Base-by-base conservation (phyloP, 1,284 basidiomycete species). In the Ganoderma meredithae region DNA sequence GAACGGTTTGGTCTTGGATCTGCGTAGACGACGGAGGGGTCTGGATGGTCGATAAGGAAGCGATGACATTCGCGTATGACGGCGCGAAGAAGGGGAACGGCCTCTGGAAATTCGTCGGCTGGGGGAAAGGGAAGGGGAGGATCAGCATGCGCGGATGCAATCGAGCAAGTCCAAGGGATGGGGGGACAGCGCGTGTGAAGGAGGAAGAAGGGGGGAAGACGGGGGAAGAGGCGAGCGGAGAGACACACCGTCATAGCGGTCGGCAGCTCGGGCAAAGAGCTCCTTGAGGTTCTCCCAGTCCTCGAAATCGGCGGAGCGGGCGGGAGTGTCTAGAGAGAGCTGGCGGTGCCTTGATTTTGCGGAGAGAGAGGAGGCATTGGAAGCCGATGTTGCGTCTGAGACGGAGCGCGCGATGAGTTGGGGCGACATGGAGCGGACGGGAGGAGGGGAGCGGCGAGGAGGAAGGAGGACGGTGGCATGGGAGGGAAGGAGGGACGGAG, bases 211-310 rank as follows among this genome's bases (percentile, higher is more conserved):
- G 56, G 66, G 49, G 40, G 33, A 52, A 55, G 25, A 19, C 25
- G 36, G n/a, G 43, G 27, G 13, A 25, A 22, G 36, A 19, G 44
- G 22, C 19, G 44, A 39, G 60, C 60, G 52, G 52, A 12, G 33
- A 56, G 15, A 77, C 86, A 70, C 74, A 90, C 89, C 81, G 72
- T 91, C 88, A 72, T 88, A 90, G 60, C 83, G 81, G 67, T 88
- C 85, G 6, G 84, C 80, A 12, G 88, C 88, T 63, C 83, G 82
- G 1, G 81, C 78, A 74, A 88, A 90, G 13, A 90, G 80, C 66
- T 88, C 87, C 75, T 90, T 90, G 55, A 91, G 79, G 77, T 88
- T 86, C 68, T 87, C 82, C 90, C 90, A 91, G 73, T 91, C 89
- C 65, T 87, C 84, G 60, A 79, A 76, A 69, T 83, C 82, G 9